Evolutionary conservation across 257 asterid genomes (phyloP), one percentile per base, ranked within the genome.

Genomic region (Verbena officinalis): DNA sequence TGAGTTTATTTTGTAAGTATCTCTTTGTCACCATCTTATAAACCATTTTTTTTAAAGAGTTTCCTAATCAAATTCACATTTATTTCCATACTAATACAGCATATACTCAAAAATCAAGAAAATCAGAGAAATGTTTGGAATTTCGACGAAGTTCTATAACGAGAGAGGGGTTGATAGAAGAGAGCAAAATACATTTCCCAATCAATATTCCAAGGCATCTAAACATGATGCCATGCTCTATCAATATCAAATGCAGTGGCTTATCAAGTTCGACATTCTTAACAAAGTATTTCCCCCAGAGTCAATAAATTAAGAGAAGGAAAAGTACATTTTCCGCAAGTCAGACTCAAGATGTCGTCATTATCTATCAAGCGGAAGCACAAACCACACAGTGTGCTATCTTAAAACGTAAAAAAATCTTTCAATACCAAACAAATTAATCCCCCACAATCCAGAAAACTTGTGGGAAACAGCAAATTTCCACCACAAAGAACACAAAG

Each of bases 371-470:
- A 59, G 51, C 44, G 19, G 39, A 22, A 62, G 24, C 65, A 55
- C 53, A 55, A 71, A 34, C 38, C 31, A 31, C 55, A 30, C 44
- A 34, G 30, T 48, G 16, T 21, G 20, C 65, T 45, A 54, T 20
- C 65, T 64, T 46, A 20, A 27, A 27, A 54, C 34, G 50, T 55
- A 55, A 22, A 64, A 27, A 64, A 68, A 66, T 21, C 3, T 22
- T 23, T 55, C 3, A 70, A 24, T 60, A 57, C 17, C 46, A 64
- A 65, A 16, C 61, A 22, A 66, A 39, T 20, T 42, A 60, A 38
- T 20, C 19, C 23, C 11, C 43, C 31, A 48, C 34, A 57, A 4
- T 15, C 33, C 39, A 13, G 19, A 30, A 38, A 24, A 31, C 23
- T 31, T 27, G 4, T n/a, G n/a, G 15, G 9, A 45, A 13, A 14